Percentiles rank a stretch among this genome's conserved stretches.
Conservation (phyloP, 352 stramenopile genomes). For the Phytophthora palmivora region DNA sequence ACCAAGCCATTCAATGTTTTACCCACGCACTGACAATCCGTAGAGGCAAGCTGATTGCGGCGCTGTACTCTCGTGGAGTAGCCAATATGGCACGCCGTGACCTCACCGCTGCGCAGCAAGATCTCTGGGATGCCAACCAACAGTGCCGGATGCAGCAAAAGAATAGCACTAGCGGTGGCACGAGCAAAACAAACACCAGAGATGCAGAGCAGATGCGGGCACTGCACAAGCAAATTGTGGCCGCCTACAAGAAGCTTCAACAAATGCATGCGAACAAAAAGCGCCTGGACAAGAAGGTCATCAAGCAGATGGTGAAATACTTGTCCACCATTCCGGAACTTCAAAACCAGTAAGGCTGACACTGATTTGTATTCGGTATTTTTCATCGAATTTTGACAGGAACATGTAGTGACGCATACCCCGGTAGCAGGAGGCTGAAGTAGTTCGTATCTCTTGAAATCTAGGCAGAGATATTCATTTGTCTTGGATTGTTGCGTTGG, state of each 20-base stretch:
- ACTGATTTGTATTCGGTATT: slow-evolving; percentile 15
- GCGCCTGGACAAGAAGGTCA: slow-evolving; percentile 79
- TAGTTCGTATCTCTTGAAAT: slow-evolving; percentile 18
- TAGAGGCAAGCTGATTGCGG: slow-evolving; percentile 55
- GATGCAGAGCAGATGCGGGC: slow-evolving; percentile 43
- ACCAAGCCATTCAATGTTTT: slow-evolving; percentile 68
- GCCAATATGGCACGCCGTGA: slow-evolving; percentile 71
- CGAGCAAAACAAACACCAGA: slow-evolving; percentile 43
- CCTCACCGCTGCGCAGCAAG: slow-evolving; percentile 62
- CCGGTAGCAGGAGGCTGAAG: slow-evolving; percentile 2
- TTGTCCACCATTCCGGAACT: slow-evolving; percentile 71
- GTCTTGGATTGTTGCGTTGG: slow-evolving; percentile 9
- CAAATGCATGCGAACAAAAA: slow-evolving; percentile 79
- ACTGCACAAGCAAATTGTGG: slow-evolving; percentile 57
- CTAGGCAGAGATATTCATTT: slow-evolving; percentile 18
- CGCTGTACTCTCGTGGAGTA: slow-evolving; percentile 76
- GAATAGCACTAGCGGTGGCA: slow-evolving; percentile 35
- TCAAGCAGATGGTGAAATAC: slow-evolving; percentile 88
- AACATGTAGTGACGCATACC: slow-evolving; percentile 19
- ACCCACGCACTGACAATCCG: slow-evolving; percentile 51
- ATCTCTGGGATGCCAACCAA: slow-evolving; percentile 75
- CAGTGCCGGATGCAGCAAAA: slow-evolving; percentile 57
- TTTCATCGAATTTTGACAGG: slow-evolving; percentile 30
- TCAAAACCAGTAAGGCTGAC: slow-evolving; percentile 40
- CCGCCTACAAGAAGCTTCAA: slow-evolving; percentile 80